phyloP scores from a whole-genome alignment of 768 basidiomycete genomes.

The Scleroderma citrinum region DNA sequence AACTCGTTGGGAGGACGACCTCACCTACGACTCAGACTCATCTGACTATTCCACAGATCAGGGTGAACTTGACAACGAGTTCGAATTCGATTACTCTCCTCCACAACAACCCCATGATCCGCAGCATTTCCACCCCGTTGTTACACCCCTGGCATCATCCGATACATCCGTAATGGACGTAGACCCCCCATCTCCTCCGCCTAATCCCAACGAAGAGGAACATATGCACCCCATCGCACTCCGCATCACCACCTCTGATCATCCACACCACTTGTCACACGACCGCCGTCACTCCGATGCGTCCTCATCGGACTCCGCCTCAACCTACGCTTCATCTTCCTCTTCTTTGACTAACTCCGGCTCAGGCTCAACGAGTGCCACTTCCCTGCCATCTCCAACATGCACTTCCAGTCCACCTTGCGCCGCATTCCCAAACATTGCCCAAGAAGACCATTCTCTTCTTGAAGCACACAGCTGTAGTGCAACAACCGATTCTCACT shows the following conservation, averaged over 20 bases:
- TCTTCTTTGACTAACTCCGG: slow-evolving; percentile 10
- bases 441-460: background rate
- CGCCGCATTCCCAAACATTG: background rate
- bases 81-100: slow-evolving; percentile 26
- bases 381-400: slow-evolving; percentile 25
- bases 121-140: background rate
- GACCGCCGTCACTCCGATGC: slow-evolving; percentile 30
- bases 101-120: background rate
- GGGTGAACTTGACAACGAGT: slow-evolving; percentile 12
- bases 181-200: slow-evolving; percentile 11
- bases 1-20: slow-evolving; percentile 21
- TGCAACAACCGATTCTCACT: slow-evolving; percentile 1
- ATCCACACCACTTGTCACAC: slow-evolving; percentile 6
- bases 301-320: slow-evolving; percentile 18
- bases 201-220: background rate
- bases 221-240: slow-evolving; percentile 38
- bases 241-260: slow-evolving; percentile 23
- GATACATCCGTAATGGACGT: slow-evolving; percentile 18
- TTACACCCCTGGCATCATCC: no score
- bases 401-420: slow-evolving; percentile 8
- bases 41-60: slow-evolving; percentile 18
- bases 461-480: background rate
- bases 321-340: slow-evolving; percentile 19
- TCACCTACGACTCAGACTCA: slow-evolving; percentile 26
- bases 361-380: slow-evolving; percentile 20